These are phyloP conservation scores for Saturnispora diversa DNA, from an alignment of 805 yeast species.

Conservation along the genomic window DNA sequence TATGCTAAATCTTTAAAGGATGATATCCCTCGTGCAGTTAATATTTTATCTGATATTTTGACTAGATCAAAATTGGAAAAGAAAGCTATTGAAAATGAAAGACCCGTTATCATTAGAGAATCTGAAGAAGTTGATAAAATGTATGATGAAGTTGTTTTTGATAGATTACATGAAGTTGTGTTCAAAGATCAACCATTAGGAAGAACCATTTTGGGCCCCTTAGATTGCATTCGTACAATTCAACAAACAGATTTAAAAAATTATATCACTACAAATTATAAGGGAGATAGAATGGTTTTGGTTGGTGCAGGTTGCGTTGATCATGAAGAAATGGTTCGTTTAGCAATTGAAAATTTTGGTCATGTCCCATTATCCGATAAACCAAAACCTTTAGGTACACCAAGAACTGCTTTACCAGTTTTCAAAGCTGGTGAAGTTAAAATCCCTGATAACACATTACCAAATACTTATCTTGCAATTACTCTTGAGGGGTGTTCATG, in stretches of 20 bases:
- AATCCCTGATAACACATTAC: conserved; percentile 72
- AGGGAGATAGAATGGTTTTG: conserved; percentile 96
- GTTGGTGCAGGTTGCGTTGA: conserved; percentile 94
- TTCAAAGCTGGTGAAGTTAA: conserved; percentile 84
- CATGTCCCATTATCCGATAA: conserved; percentile 47
- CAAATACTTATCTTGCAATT: conserved; percentile 84
- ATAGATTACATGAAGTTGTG: conserved; percentile 88
- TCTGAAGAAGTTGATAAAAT: conserved; percentile 96
- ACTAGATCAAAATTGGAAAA: conserved; percentile 79
- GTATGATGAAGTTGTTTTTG: conserved; percentile 97
- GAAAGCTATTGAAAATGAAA: conserved; percentile 85
- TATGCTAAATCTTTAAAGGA: conserved; percentile 79
- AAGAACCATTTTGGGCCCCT: conserved; percentile 92
- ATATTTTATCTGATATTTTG: conserved; percentile 80
- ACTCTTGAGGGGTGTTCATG: conserved; percentile 98
- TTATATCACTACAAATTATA: conserved; percentile 80
- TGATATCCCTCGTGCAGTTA: conserved; percentile 80
- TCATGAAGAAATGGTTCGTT: conserved; percentile 71
- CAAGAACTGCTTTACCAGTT: conserved; percentile 63
- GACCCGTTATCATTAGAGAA: conserved; percentile 94
- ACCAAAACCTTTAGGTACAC: conserved; percentile 65
- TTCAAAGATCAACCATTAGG: conserved; percentile 90
- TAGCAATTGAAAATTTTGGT: conserved; percentile 73
- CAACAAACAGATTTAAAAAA: conserved; percentile 65
- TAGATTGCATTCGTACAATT: conserved; percentile 76